phyloP scores from a whole-genome alignment of 305 asterid genomes.

The Fraxinus xanthoxyloides region DNA sequence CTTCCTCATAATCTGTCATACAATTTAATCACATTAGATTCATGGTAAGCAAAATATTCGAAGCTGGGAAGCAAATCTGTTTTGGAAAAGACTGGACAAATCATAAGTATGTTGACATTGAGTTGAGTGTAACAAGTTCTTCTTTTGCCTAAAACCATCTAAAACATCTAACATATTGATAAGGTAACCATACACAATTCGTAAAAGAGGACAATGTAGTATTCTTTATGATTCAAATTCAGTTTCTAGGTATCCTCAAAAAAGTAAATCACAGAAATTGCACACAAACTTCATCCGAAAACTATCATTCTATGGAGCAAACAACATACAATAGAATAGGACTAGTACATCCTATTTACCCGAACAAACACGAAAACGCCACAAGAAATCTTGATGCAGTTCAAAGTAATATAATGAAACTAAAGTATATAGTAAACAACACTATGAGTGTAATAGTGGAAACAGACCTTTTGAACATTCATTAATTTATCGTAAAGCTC shows the following conservation, averaged over 20 bases:
- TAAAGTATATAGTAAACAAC: neutral
- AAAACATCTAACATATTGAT: neutral
- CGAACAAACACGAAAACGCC: neutral
- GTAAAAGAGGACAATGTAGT: neutral
- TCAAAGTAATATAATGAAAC: neutral
- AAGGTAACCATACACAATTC: neutral
- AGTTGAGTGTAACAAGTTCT: neutral
- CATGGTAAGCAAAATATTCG: too few species aligned
- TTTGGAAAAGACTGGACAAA: too few species aligned
- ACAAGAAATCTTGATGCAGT: neutral
- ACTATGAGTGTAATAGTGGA: constrained; percentile 6
- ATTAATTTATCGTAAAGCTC: constrained; percentile 63
- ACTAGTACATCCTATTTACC: neutral
- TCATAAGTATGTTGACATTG: neutral
- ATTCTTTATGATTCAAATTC: neutral
- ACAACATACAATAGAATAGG: neutral
- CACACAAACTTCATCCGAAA: neutral
- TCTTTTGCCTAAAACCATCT: neutral
- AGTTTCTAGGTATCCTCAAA: neutral
- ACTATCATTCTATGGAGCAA: neutral
- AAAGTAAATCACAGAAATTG: neutral
- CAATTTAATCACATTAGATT: too few species aligned
- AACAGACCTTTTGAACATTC: constrained; percentile 75
- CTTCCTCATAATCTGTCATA: too few species aligned
- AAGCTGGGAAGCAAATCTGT: too few species aligned